Evolutionary conservation across 495 filamentous ascomycete genomes (phyloP).

Genomic region (Aspergillus coremiiformis): DNA sequence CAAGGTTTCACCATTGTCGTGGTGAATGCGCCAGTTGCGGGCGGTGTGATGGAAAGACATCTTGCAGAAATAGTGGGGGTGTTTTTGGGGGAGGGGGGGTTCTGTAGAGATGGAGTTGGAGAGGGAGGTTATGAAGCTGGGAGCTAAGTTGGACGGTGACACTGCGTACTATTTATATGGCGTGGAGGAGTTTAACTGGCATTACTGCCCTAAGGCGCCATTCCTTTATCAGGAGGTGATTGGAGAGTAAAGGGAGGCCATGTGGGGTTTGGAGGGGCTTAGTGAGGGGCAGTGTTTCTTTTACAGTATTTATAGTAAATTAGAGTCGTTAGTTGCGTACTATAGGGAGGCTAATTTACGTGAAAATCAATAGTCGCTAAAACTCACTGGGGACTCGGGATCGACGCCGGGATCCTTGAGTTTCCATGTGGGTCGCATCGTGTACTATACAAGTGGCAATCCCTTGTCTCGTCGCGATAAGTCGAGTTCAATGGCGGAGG

Average conservation of each 20-base stretch:
- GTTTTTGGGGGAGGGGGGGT: too few species aligned
- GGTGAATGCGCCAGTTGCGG: constrained; percentile 8
- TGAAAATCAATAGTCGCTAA: too few species aligned
- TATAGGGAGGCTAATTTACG: too few species aligned
- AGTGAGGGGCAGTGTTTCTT: background rate
- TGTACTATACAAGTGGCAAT: background rate
- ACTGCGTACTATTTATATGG: background rate
- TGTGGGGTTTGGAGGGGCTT: background rate
- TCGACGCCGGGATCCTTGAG: background rate
- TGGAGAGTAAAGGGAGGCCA: background rate
- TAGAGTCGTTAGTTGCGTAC: too few species aligned
- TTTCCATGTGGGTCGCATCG: background rate
- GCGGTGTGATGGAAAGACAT: constrained; percentile 17
- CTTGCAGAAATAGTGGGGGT: background rate
- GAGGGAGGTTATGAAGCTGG: background rate
- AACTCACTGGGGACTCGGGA: background rate
- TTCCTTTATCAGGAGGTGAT: background rate
- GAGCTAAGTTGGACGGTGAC: background rate
- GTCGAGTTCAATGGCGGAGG: background rate
- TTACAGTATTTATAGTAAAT: too few species aligned
- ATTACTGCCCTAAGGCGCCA: background rate
- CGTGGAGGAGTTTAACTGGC: background rate
- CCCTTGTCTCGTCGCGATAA: background rate
- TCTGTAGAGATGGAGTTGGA: background rate
- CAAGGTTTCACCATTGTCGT: constrained; percentile 8